A percentile compares a stretch with the other conserved stretches of the same genome.
Evolutionary conservation across 352 stramenopile genomes (phyloP).

Genomic region (Vaucheria bursata): DNA sequence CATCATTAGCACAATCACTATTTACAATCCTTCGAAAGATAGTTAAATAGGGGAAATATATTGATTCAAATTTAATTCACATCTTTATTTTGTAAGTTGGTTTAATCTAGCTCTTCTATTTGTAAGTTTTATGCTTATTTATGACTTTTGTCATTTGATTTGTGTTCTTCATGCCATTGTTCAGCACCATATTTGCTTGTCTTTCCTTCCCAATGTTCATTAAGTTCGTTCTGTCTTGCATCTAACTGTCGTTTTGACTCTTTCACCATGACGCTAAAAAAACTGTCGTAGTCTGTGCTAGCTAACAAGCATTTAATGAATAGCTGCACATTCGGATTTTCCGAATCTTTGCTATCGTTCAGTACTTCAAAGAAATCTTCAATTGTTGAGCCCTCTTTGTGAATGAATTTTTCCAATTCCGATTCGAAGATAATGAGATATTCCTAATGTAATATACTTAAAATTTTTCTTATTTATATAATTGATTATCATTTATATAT

Average conservation of each 20-base stretch:
- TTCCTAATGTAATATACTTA: no score
- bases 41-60: no score
- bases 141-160: no score
- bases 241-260: background rate
- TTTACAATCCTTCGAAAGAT: no score
- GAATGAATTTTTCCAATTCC: constrained; percentile 50
- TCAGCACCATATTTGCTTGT: background rate
- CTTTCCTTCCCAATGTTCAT: background rate
- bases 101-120: no score
- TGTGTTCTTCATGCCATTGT: no score
- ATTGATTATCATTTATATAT: no score
- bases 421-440: constrained; percentile 44
- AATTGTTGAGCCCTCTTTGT: constrained; percentile 43
- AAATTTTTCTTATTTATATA: no score
- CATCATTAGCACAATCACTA: no score
- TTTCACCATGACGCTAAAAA: constrained; percentile 55
- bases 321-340: constrained; percentile 34
- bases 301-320: constrained; percentile 50
- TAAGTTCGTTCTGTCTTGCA: background rate
- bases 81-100: no score
- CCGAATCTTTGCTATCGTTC: constrained; percentile 20
- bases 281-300: constrained; percentile 51
- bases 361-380: constrained; percentile 50
- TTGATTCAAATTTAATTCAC: no score
- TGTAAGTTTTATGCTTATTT: no score